A percentile compares a stretch with the other conserved stretches of the same genome.
These are phyloP conservation scores for Coemansia sp. DNA, from an alignment of 192 early-diverging fungal species.

Conservation along the genomic window DNA sequence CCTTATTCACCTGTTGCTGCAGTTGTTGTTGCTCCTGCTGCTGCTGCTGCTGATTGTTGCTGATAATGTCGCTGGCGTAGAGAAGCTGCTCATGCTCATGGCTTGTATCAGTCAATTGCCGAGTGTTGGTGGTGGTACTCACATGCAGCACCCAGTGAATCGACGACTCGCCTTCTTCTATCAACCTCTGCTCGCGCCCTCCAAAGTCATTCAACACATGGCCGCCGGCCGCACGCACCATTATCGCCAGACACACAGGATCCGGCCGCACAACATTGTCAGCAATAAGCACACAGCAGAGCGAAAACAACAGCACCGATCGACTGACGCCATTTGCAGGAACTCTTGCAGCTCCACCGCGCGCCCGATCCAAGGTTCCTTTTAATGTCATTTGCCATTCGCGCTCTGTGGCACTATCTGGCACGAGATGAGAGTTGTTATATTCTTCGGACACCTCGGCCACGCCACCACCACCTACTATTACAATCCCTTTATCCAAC, in stretches of 20 bases:
- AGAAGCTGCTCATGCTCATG: neutral
- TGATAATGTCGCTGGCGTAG: neutral
- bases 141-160: neutral
- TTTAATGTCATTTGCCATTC: slow-evolving; percentile 32
- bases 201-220: slow-evolving; percentile 38
- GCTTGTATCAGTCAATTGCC: neutral
- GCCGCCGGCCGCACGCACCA: slow-evolving; percentile 37
- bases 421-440: slow-evolving; percentile 8
- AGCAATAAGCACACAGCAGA: slow-evolving; percentile 25
- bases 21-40: too few species aligned
- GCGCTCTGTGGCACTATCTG: slow-evolving; percentile 29
- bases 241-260: slow-evolving; percentile 16
- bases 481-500: neutral
- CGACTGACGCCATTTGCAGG: neutral
- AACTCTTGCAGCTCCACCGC: neutral
- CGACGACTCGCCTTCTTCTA: neutral
- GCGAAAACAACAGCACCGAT: slow-evolving; percentile 5
- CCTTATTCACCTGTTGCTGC: neutral
- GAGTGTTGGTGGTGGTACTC: neutral
- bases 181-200: slow-evolving; percentile 10
- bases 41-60: neutral
- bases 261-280: slow-evolving; percentile 13
- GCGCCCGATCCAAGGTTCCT: slow-evolving; percentile 19
- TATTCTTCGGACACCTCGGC: neutral
- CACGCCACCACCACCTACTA: neutral